Conservation (phyloP, 1,284 basidiomycete species). For the Fomitopsis pinicola region DNA sequence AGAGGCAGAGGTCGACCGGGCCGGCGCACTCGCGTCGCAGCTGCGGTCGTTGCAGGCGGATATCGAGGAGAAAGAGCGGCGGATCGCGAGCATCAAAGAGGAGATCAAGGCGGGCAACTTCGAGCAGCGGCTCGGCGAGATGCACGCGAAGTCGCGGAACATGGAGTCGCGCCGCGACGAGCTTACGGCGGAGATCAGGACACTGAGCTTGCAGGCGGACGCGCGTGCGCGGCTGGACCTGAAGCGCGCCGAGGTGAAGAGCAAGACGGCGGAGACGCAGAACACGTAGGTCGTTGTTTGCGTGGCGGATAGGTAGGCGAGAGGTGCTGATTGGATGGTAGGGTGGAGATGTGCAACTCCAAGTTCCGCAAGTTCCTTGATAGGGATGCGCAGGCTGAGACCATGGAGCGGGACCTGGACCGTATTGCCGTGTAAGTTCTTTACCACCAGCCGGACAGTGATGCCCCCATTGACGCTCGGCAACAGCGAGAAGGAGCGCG, state of each 20-base stretch:
- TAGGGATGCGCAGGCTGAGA: constrained; percentile 51
- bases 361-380: constrained; percentile 67
- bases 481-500: constrained; percentile 62
- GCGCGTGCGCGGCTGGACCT: constrained; percentile 78
- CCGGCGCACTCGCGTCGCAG: constrained; percentile 18
- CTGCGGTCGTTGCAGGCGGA: constrained; percentile 36
- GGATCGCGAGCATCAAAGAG: constrained; percentile 51
- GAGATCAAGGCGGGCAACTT: constrained; percentile 62
- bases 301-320: background rate
- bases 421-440: constrained; percentile 49
- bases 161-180: constrained; percentile 73
- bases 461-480: too few species aligned
- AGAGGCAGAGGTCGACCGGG: constrained; percentile 23
- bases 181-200: constrained; percentile 69
- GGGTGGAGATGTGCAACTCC: constrained; percentile 55
- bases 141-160: constrained; percentile 46
- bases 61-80: constrained; percentile 60
- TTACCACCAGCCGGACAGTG: background rate
- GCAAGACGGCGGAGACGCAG: constrained; percentile 61
- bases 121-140: constrained; percentile 67
- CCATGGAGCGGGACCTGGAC: constrained; percentile 72
- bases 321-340: constrained; percentile 23
- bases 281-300: constrained; percentile 51
- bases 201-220: constrained; percentile 80
- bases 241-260: constrained; percentile 65